These are phyloP conservation scores for Diddensiella santjacobensis DNA, from an alignment of 805 yeast genomes.

Conservation along the genomic window DNA sequence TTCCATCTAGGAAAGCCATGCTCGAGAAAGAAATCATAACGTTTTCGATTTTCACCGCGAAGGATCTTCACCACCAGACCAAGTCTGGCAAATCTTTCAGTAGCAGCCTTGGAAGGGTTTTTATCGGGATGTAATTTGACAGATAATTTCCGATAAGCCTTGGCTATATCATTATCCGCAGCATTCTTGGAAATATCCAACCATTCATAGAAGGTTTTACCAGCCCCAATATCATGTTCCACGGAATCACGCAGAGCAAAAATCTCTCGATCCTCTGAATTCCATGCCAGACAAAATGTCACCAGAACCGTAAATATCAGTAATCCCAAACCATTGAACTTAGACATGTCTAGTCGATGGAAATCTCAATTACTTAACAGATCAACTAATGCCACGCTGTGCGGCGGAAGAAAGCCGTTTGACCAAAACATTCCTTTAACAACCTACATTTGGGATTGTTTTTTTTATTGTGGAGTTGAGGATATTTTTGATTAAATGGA, in stretches of 20 bases:
- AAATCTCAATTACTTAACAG: too few species aligned
- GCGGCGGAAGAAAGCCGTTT: too few species aligned
- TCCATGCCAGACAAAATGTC: slow-evolving; percentile 39
- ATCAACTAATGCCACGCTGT: too few species aligned
- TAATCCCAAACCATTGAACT: not conserved
- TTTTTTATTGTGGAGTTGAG: too few species aligned
- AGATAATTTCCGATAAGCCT: slow-evolving; percentile 61
- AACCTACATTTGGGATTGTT: too few species aligned
- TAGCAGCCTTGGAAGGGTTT: slow-evolving; percentile 44
- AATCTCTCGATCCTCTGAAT: slow-evolving; percentile 73
- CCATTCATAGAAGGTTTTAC: slow-evolving; percentile 66
- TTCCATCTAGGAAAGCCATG: slow-evolving; percentile 86
- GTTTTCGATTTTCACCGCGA: slow-evolving; percentile 55
- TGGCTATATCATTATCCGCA: slow-evolving; percentile 28
- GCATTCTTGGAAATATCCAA: slow-evolving; percentile 31
- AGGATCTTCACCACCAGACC: slow-evolving; percentile 73
- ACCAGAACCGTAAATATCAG: not conserved
- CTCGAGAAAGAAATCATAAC: slow-evolving; percentile 79
- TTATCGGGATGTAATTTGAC: slow-evolving; percentile 86
- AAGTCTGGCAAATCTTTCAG: slow-evolving; percentile 71
- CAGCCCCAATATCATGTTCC: slow-evolving; percentile 56
- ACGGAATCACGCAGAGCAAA: slow-evolving; percentile 67
- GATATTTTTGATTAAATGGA: too few species aligned
- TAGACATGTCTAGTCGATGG: too few species aligned
- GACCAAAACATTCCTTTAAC: too few species aligned